phyloP scores from a whole-genome alignment of 345 rosid genomes.

The Populus nigra region DNA sequence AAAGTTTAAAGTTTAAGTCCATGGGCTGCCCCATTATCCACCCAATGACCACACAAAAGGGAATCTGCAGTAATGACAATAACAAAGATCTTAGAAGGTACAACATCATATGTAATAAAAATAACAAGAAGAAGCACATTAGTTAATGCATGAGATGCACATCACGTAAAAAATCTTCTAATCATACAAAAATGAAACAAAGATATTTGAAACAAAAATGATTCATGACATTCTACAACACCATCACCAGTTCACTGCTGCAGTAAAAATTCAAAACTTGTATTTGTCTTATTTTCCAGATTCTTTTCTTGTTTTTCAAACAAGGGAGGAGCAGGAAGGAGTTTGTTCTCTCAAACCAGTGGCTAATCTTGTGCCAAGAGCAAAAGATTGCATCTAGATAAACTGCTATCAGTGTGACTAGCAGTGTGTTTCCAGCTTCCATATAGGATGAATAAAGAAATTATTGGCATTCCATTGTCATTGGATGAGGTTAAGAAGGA shows the following conservation, averaged over 20 bases:
- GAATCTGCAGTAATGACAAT: conserved; percentile 47
- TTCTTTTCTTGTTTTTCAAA: neutral
- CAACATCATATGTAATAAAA: neutral
- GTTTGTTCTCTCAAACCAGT: neutral
- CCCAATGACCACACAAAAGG: conserved; percentile 71
- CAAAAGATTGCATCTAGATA: neutral
- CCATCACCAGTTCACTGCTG: neutral
- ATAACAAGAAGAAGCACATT: neutral
- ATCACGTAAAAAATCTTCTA: neutral
- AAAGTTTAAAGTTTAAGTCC: conserved; percentile 84
- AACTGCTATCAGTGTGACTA: neutral
- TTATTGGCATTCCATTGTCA: neutral
- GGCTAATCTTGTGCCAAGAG: neutral
- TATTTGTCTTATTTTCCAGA: neutral
- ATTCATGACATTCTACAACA: neutral
- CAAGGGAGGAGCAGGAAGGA: neutral
- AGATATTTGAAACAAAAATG: neutral
- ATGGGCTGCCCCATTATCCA: conserved; percentile 77
- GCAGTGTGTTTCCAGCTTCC: neutral
- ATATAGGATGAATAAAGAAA: neutral
- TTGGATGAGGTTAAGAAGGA: neutral
- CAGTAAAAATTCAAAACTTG: neutral
- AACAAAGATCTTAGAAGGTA: neutral
- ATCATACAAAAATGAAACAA: neutral
- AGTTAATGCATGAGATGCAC: neutral